Percentiles rank a stretch among this genome's conserved stretches.
These are phyloP conservation scores for Lachnellula hyalina DNA, from an alignment of 2,329 filamentous ascomycete genomes.

Conservation along the genomic window DNA sequence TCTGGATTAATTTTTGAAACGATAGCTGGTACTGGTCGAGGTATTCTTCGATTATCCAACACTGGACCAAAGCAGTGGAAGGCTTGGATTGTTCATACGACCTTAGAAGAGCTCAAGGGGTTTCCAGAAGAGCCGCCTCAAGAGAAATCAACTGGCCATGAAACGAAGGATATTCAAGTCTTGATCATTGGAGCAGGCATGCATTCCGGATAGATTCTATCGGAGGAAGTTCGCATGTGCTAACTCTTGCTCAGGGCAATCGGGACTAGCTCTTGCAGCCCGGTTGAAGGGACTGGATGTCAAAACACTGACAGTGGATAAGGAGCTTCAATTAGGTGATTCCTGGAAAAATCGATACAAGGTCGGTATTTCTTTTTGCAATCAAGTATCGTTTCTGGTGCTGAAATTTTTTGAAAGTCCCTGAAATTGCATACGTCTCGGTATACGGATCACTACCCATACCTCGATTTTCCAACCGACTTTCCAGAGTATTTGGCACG, in stretches of 20 bases:
- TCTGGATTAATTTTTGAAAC: background rate
- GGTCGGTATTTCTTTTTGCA: background rate
- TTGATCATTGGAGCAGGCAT: background rate
- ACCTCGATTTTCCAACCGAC: conserved; percentile 37
- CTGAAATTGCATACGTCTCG: background rate
- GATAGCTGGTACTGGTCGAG: background rate
- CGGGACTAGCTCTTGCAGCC: background rate
- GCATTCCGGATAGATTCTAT: background rate
- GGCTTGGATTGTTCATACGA: background rate
- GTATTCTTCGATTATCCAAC: background rate
- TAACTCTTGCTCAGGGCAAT: background rate
- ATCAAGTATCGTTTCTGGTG: background rate
- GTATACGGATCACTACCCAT: conserved; percentile 24
- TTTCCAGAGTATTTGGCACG: conserved; percentile 40
- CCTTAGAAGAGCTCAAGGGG: background rate
- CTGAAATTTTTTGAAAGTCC: background rate
- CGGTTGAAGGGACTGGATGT: background rate
- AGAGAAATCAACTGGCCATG: background rate
- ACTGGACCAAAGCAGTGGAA: background rate
- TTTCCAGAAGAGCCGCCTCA: background rate
- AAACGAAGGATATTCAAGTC: background rate
- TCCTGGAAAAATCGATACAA: background rate
- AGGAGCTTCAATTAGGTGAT: background rate
- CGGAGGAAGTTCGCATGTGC: background rate
- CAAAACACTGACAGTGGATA: background rate